Base-by-base conservation (phyloP, 108 stramenopile genomes). In the Pseudonitzschia pungens region DNA sequence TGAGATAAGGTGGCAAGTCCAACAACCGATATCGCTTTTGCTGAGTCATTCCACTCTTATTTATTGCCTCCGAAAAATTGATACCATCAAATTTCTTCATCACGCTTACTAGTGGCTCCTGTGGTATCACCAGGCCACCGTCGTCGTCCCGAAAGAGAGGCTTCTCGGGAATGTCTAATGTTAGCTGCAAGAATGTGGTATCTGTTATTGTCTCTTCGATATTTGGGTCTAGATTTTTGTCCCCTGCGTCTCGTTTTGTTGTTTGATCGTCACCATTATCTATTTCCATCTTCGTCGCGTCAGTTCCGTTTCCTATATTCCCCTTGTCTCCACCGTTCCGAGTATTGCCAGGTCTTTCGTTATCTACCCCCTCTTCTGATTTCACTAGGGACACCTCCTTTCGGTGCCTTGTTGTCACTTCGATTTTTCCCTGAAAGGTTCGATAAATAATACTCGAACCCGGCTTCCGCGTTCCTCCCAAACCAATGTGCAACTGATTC, bases 81-180 rank as follows among this genome's bases (percentile, higher is more conserved):
- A 90, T 65, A 15, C 98, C 98, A 73, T 98, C 96, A 79, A 96
- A 98, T 78, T 99, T 99, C 21, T 85, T 80, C 69, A 99, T 70
- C 0, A 97, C 91, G 59, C 81, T 85, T 18, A 93, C 95, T 20
- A 99, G 80, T 1, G 98, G 97, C 65, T 98, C 94, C 75, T 99
- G 98, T 53, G 99, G 98, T 77, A 99, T 98, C 32, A 99, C 95
- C 52, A 96, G 71, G 33, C 97, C 96, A 32, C 98, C 98, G 62
- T 95, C 91, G 29, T 92, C 96, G 72, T 98, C 95, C 66, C 96
- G 96, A 76, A 99, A 99, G 29, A 99, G 73, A 31, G 99, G 99
- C 79, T 97, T 97, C 64, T 97, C 92, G 1, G 99, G 98, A 48
- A 99, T 97, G 68, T 99, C 97, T 26, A 99, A 71, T 24, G 97